These are phyloP conservation scores for Diaporthe capsici DNA, from an alignment of 2,329 filamentous ascomycete species.

Conservation along the genomic window DNA sequence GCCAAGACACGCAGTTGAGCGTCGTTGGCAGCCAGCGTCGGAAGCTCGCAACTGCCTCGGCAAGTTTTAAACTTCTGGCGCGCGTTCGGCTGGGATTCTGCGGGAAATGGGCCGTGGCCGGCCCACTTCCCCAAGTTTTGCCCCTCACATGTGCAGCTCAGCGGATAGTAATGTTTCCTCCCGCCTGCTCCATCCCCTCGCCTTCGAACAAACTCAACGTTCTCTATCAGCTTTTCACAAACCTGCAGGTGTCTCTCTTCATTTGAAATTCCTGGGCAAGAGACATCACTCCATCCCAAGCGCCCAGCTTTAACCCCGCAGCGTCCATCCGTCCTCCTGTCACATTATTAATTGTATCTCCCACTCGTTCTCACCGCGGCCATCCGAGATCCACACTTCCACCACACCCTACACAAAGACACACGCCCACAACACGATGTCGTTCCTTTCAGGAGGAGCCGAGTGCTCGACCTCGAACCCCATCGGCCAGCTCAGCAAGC, in stretches of 20 bases:
- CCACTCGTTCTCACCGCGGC: background rate
- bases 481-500: conserved; percentile 96
- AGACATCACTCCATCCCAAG: background rate
- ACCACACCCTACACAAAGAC: too few relatives aligned
- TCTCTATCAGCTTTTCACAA: background rate
- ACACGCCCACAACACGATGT: conserved; percentile 71
- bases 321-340: background rate
- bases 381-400: conserved; percentile 6
- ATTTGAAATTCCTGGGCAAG: background rate
- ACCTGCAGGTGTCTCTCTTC: background rate
- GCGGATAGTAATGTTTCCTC: background rate
- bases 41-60: conserved; percentile 36
- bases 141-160: conserved; percentile 10
- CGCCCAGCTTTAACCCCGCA: background rate
- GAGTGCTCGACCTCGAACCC: conserved; percentile 99
- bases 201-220: background rate
- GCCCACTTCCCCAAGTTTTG: conserved; percentile 29
- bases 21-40: background rate
- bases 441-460: conserved; percentile 88
- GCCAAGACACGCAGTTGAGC: background rate
- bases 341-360: background rate
- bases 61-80: conserved; percentile 33
- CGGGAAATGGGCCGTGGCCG: conserved; percentile 6
- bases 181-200: background rate
- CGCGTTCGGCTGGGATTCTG: conserved; percentile 36